phyloP scores from a whole-genome alignment of 2,329 filamentous ascomycete species.

The Microsporum audouinii region DNA sequence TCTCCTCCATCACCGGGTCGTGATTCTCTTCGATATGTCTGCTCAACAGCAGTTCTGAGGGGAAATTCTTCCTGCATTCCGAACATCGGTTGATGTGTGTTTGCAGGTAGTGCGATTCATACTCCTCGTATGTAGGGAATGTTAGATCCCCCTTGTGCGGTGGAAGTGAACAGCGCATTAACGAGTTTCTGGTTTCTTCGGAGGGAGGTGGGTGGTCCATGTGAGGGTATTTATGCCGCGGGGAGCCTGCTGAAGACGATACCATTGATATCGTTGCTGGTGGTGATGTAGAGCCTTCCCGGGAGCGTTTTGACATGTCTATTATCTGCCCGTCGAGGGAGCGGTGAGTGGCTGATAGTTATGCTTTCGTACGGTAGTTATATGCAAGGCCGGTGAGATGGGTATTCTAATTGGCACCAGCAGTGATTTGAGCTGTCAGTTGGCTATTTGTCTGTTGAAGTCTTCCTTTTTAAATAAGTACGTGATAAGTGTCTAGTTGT shows the following conservation, averaged over 20 bases:
- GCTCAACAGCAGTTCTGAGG: constrained; percentile 64
- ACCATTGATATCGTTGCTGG: constrained; percentile 3
- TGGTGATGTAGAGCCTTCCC: constrained; percentile 35
- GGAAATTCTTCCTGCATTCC: constrained; percentile 79
- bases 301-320: constrained; percentile 51
- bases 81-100: constrained; percentile 73
- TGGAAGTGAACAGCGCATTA: constrained; percentile 72
- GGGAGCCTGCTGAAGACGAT: constrained; percentile 5
- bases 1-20: constrained; percentile 63
- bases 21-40: constrained; percentile 88
- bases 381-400: not conserved
- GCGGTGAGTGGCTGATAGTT: not conserved
- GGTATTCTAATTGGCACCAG: not conserved
- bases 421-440: not conserved
- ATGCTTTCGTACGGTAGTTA: not conserved
- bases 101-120: constrained; percentile 75
- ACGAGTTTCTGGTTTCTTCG: constrained; percentile 20
- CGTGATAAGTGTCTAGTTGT: too few species aligned
- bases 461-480: too few species aligned
- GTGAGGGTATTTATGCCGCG: constrained; percentile 46
- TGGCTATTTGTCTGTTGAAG: too few species aligned
- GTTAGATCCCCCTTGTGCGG: constrained; percentile 60
- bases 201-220: constrained; percentile 26
- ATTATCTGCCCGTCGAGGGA: not conserved
- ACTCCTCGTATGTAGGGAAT: constrained; percentile 67